Evolutionary conservation across 2,329 filamentous ascomycete species (phyloP).

Genomic region (Claviceps digitariae): DNA sequence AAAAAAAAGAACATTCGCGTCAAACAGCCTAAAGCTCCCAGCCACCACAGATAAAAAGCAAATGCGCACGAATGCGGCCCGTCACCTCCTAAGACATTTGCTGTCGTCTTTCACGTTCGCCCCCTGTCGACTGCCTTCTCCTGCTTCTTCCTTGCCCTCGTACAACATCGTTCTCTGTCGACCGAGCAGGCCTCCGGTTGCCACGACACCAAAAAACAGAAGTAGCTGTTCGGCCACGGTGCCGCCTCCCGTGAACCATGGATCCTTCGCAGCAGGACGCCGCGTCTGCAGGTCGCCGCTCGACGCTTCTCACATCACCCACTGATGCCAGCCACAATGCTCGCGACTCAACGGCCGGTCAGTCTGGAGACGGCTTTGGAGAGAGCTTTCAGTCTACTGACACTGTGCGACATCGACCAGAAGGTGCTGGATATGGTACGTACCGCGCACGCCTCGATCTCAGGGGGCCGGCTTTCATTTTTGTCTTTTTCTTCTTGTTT

Average conservation of each 20-base stretch:
- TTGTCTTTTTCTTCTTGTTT: neutral
- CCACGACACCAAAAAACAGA: constrained; percentile 1
- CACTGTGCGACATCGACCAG: constrained; percentile 43
- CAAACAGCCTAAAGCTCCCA: neutral
- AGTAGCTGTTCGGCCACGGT: constrained; percentile 4
- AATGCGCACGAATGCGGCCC: neutral
- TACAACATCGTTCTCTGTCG: neutral
- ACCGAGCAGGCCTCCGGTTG: neutral
- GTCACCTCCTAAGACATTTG: neutral
- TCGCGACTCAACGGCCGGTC: constrained; percentile 20
- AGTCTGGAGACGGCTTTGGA: constrained; percentile 30
- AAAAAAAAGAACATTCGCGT: no score
- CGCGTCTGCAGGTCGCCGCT: constrained; percentile 23
- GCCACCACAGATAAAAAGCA: neutral
- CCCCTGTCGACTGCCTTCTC: neutral
- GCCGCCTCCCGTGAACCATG: constrained; percentile 22
- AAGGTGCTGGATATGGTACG: constrained; percentile 40
- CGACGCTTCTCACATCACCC: constrained; percentile 29
- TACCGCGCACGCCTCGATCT: neutral
- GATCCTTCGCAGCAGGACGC: constrained; percentile 25
- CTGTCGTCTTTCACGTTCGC: neutral
- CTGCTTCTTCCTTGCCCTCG: neutral
- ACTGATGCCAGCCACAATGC: constrained; percentile 34
- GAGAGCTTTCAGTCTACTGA: constrained; percentile 47
- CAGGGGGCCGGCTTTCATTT: no score